These are phyloP conservation scores for Hydrangea macrophylla DNA, from an alignment of 148 eudicot genomes.

Conservation along the genomic window DNA sequence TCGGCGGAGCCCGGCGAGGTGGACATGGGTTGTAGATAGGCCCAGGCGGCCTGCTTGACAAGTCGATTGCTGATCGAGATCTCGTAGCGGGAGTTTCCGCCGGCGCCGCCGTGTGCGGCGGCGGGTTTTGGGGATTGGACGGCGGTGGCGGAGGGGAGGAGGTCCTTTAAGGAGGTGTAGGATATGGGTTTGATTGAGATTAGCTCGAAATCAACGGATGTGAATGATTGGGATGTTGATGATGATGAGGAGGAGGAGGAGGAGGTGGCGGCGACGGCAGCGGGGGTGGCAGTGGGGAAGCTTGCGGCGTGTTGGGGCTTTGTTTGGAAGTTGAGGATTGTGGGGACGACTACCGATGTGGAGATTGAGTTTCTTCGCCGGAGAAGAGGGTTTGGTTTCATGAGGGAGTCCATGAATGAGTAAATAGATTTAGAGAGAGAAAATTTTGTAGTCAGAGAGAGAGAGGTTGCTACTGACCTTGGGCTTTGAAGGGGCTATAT, in stretches of 20 bases:
- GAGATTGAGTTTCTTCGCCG: conserved; percentile 29
- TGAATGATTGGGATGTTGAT: conserved; percentile 13
- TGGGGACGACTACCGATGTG: conserved; percentile 10
- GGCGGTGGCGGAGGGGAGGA: conserved; percentile 38
- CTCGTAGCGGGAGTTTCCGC: conserved; percentile 34
- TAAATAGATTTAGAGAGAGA: background rate
- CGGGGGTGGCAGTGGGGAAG: background rate
- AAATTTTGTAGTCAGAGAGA: no score
- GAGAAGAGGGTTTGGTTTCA: conserved; percentile 11
- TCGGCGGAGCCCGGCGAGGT: conserved; percentile 28
- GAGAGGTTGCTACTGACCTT: no score
- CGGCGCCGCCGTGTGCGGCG: no score
- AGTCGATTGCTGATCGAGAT: conserved; percentile 76
- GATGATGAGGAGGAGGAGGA: conserved; percentile 7
- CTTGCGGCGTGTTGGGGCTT: background rate
- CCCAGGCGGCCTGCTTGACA: conserved; percentile 95
- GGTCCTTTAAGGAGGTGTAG: conserved; percentile 64
- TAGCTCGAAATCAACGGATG: conserved; percentile 39
- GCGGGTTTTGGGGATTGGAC: conserved; percentile 36
- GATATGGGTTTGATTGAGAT: conserved; percentile 32
- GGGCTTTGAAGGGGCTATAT: no score
- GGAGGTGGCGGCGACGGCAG: background rate
- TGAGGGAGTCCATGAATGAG: background rate
- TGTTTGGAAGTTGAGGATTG: conserved; percentile 6
- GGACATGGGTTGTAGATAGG: conserved; percentile 82